Base-by-base conservation (phyloP, 2,329 filamentous ascomycete species). In the Aspergillus ochraceus region DNA sequence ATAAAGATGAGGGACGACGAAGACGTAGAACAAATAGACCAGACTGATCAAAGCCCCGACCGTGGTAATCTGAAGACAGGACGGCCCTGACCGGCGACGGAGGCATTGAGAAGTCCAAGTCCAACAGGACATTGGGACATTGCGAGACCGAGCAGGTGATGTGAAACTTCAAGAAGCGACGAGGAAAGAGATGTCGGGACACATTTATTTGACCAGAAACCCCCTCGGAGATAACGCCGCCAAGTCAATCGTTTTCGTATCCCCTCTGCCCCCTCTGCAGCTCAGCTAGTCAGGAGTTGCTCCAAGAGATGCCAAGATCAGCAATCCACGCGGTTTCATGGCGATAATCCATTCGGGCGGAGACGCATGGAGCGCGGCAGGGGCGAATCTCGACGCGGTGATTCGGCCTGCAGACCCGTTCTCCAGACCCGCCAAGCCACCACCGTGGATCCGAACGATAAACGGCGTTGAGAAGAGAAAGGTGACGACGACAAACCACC, bases 41-140 rank as follows among this genome's bases (percentile, higher is more conserved):
- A 67, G 55, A 45, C 62, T 60, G 11, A 60, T 12, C n/a, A 57
- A 12, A 17, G 58, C 60, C 30, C 56, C 57, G n/a, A 54, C 20
- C 42, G 52, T 50, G 14, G 47, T 51, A 8, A 60, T 26, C 22
- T 59, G 58, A 24, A 60, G 11, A 42, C 55, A 32, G 17, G 60
- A 57, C 29, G 51, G 49, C 42, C 60, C 54, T 32, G 57, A 55
- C 47, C 49, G 58, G 36, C 55, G 62, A 55, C 49, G 56, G 49
- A 57, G 51, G 54, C 42, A 52, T 14, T 54, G 24, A 14, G 50
- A 45, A 50, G 39, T 49, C 51, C 53, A 49, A 62, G 62, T 59
- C 62, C 62, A 57, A 57, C 50, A 54, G 60, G 58, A 60, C 62
- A 64, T 64, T 64, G 58, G 60, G 61, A 58, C 56, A 63, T 60